Conservation (phyloP, 2,329 filamentous ascomycete genomes). For the Coniochaeta prunicola region DNA sequence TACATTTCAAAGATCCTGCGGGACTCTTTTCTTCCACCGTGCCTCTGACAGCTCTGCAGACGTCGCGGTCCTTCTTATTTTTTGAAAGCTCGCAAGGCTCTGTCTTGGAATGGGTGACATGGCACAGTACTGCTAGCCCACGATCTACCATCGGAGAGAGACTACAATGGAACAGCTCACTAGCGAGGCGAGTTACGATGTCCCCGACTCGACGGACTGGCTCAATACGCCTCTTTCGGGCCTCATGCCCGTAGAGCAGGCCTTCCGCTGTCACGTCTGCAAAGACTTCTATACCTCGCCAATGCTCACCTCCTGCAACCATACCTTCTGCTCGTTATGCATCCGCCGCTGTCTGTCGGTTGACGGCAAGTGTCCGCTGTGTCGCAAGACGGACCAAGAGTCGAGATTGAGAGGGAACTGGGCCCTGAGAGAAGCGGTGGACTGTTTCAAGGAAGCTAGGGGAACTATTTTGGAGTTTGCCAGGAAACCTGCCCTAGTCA, state of each 20-base stretch:
- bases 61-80: too few species aligned
- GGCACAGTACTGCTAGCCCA: not conserved
- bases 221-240: constrained; percentile 59
- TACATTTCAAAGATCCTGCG: not conserved
- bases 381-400: constrained; percentile 72
- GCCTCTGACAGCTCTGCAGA: too few species aligned
- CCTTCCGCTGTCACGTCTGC: constrained; percentile 91
- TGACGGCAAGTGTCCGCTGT: constrained; percentile 84
- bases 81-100: too few species aligned
- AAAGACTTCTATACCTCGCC: constrained; percentile 95
- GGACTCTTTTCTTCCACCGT: not conserved
- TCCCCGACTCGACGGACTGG: constrained; percentile 84
- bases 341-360: constrained; percentile 78
- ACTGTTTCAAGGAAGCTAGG: constrained; percentile 64
- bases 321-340: constrained; percentile 95
- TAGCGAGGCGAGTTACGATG: constrained; percentile 20
- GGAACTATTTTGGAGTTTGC: constrained; percentile 58
- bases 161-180: not conserved
- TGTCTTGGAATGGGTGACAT: too few species aligned
- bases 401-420: constrained; percentile 79
- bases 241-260: constrained; percentile 68
- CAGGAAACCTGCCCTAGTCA: constrained; percentile 27
- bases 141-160: not conserved
- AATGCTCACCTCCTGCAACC: constrained; percentile 88
- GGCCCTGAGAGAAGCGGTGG: constrained; percentile 77